Base-by-base conservation (phyloP, 2,329 filamentous ascomycete species). In the Neopestalotiopsis sp. region DNA sequence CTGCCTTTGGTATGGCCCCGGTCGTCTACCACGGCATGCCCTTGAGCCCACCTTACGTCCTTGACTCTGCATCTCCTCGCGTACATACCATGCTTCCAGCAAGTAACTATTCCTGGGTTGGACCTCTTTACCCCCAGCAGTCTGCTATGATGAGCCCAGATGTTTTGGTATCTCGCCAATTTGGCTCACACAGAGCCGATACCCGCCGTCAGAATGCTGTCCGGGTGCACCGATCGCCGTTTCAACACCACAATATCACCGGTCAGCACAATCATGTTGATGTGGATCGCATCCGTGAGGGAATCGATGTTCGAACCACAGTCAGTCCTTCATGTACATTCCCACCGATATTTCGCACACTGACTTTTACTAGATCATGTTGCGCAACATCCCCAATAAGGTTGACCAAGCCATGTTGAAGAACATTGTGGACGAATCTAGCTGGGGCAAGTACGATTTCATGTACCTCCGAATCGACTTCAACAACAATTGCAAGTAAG, bases 401-500 rank as follows among this genome's bases (percentile, higher is more conserved):
- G 91, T 97, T 68, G 89, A 94, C 74, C 90, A 94, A 79, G 83
- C 86, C 0, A 91, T 92, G 83, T 82, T 98, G 17, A 97, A 97
- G 83, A 81, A 85, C 0, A 91, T 97, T 68, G 86, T 98, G 14
- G 93, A 98, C 76, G 86, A 91, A 71, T 92, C 90, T 17, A 94
- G 91, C 78, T 89, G 87, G 81, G 94, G 94, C 38, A 91, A 92
- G 71, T 98, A 97, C 78, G 95, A 98, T 77, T 98, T 98, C 80
- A 90, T 97, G 85, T 99, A 99, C 79, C 83, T 98, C 66, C 91
- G 96, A 53, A 98, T 98, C 74, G 93, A 95, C 78, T 95, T 95
- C 74, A 90, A 89, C 67, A 94, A 94, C 74, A 90, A 94, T 71
- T 94, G 92, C 90, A 95, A 94, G 91, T 93, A 81, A 82, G 91